Evolutionary conservation across 1,284 basidiomycete genomes (phyloP).

Genomic region (Trametes polyzona): DNA sequence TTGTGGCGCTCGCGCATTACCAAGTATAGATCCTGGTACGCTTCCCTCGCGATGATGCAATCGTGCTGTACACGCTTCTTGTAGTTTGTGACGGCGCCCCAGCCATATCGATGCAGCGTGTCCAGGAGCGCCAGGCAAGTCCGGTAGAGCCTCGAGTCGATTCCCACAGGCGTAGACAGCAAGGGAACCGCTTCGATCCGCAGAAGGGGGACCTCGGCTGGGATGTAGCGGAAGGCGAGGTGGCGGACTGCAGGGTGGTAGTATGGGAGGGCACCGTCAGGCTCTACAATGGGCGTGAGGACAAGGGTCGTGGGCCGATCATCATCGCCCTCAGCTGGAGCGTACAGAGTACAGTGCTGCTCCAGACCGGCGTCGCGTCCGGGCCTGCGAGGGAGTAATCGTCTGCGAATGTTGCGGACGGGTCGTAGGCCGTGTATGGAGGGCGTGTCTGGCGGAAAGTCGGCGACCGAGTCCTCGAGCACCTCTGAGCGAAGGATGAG

Average conservation of each 20-base stretch:
- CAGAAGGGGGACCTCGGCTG: slow-evolving; percentile 33
- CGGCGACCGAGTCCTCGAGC: slow-evolving; percentile 47
- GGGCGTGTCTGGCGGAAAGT: slow-evolving; percentile 44
- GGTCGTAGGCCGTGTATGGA: slow-evolving; percentile 43
- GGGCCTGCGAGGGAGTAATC: slow-evolving; percentile 73
- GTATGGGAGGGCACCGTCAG: slow-evolving; percentile 62
- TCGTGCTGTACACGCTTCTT: slow-evolving; percentile 89
- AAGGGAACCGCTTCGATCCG: slow-evolving; percentile 63
- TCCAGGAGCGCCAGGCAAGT: slow-evolving; percentile 84
- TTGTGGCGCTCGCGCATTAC: slow-evolving; percentile 84
- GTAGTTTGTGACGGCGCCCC: slow-evolving; percentile 81
- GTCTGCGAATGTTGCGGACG: slow-evolving; percentile 58
- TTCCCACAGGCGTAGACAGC: slow-evolving; percentile 52
- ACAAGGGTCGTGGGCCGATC: slow-evolving; percentile 51
- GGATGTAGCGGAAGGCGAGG: slow-evolving; percentile 70
- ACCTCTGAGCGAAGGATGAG: slow-evolving; percentile 79
- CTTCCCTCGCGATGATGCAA: slow-evolving; percentile 72
- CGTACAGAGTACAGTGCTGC: slow-evolving; percentile 75
- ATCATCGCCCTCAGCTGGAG: slow-evolving; percentile 27
- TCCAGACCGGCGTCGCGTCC: slow-evolving; percentile 69
- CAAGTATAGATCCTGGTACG: slow-evolving; percentile 91
- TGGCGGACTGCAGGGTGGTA: slow-evolving; percentile 79
- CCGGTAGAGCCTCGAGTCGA: slow-evolving; percentile 71
- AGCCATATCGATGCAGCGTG: slow-evolving; percentile 83
- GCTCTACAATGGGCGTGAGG: slow-evolving; percentile 60